A percentile compares a stretch with the other conserved stretches of the same genome.
phyloP scores from a whole-genome alignment of 169 alveolate genomes.

The Eimeria acervulina region DNA sequence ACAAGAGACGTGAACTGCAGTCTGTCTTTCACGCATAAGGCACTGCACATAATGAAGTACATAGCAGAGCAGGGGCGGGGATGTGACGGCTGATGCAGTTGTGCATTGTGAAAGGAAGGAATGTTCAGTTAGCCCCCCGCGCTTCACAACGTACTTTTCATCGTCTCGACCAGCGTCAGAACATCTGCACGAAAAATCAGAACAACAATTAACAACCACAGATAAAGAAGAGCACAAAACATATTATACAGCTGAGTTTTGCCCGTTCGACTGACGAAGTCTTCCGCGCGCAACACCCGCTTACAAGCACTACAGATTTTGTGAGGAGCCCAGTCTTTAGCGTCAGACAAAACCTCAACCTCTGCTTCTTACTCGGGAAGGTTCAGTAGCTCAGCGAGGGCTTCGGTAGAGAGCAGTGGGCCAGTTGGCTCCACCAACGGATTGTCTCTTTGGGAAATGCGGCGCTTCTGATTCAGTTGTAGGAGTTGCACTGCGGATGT shows the following conservation, averaged over 20 bases:
- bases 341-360: neutral
- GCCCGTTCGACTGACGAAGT: neutral
- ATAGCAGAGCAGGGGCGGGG: no score
- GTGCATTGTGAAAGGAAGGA: neutral
- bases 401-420: constrained; percentile 51
- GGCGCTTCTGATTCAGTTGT: constrained; percentile 66
- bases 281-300: neutral
- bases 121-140: neutral
- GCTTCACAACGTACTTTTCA: neutral
- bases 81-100: neutral
- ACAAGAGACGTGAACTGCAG: neutral
- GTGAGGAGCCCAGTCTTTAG: neutral
- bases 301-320: neutral
- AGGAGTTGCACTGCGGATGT: constrained; percentile 67
- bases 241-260: neutral
- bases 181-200: neutral
- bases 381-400: constrained; percentile 58
- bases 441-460: constrained; percentile 10
- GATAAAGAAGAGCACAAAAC: neutral
- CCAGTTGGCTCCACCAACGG: neutral
- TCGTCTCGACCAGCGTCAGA: neutral
- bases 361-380: constrained; percentile 27
- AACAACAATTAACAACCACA: neutral
- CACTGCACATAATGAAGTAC: neutral
- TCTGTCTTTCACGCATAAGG: neutral